Evolutionary conservation across 139 green algal genomes (phyloP).

Genomic region (Spirogloea muscicola): DNA sequence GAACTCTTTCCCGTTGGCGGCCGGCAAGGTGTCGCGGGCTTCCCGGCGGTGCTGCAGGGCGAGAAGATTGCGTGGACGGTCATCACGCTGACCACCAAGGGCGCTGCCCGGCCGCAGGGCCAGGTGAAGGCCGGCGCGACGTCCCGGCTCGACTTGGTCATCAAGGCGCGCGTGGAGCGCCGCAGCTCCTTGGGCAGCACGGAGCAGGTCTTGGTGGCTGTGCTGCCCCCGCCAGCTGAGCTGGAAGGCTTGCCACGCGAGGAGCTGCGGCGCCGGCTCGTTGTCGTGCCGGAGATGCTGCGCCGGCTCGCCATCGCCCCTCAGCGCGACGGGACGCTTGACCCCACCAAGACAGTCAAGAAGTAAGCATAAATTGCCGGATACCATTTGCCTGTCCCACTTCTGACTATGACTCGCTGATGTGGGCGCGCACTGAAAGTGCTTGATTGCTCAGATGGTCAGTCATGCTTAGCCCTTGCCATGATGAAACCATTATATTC

Average conservation of each 20-base stretch:
- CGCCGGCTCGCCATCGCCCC: neutral
- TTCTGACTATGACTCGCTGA: neutral
- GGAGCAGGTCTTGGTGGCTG: neutral
- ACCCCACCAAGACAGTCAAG: too few species aligned
- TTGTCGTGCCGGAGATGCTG: neutral
- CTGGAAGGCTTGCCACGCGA: neutral
- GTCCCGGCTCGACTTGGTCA: constrained; percentile 6
- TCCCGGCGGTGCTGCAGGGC: neutral
- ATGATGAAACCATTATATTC: neutral
- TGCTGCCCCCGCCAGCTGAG: neutral
- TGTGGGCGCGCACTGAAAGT: neutral
- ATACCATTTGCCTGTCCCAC: constrained; percentile 2
- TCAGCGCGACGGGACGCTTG: neutral
- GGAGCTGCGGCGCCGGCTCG: neutral
- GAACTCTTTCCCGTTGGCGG: neutral
- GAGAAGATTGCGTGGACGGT: constrained; percentile 11
- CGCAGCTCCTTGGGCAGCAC: too few species aligned
- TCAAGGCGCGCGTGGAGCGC: too few species aligned
- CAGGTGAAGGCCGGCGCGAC: constrained; percentile 8
- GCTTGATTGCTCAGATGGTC: too few species aligned
- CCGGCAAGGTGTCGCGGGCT: neutral
- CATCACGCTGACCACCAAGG: neutral
- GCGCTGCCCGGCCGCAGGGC: too few species aligned
- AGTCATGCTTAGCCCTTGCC: too few species aligned
- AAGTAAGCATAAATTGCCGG: too few species aligned